Evolutionary conservation across 768 basidiomycete genomes (phyloP), one percentile per base, ranked within the genome.

Genomic region (Peribolospora kevripleyi): DNA sequence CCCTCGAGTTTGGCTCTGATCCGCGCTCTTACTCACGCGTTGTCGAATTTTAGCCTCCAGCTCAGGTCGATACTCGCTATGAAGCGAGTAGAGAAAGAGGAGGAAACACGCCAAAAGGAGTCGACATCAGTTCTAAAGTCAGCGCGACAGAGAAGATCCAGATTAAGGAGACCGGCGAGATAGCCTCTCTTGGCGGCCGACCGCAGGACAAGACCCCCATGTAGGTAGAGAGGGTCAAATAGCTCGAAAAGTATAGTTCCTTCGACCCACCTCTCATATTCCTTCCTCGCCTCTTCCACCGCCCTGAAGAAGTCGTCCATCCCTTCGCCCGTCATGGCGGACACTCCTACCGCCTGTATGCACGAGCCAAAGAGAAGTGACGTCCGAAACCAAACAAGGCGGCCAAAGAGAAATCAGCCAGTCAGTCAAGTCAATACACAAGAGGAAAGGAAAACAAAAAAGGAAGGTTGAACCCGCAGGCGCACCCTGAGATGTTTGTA

Each of bases 241-340:
- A 45, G 9, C 3, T 45, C 3, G 3, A 0, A 11, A 46, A n/a
- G 13, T 11, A 10, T 11, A 38, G 5, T 40, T 38, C 51, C 25
- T 25, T 25, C 25, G 7, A 67, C 77, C 61, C 63, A 93, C 90
- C 72, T 80, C 67, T 84, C 80, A 68, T 93, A 98, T 68, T 90
- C 88, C 55, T 77, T 72, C 61, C 86, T 72, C 2, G 84, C 86
- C 40, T 77, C 80, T 60, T 90, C 81, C 7, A 98, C 87, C 2
- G 85, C 87, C 40, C 81, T 76, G 63, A 98, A 83, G 66, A 98
- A 93, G 54, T 84, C 84, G 59, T 79, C 73, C 63, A 98, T 76
- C 3, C 93, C 93, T 40, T 79, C 81, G n/a, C 93, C 93, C 1
- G 93, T 97, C 73, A 85, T 73, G 56, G 90, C 88, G 13, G 86